Base-by-base conservation (phyloP, 2,329 filamentous ascomycete species). In the Epichloe aotearoae region DNA sequence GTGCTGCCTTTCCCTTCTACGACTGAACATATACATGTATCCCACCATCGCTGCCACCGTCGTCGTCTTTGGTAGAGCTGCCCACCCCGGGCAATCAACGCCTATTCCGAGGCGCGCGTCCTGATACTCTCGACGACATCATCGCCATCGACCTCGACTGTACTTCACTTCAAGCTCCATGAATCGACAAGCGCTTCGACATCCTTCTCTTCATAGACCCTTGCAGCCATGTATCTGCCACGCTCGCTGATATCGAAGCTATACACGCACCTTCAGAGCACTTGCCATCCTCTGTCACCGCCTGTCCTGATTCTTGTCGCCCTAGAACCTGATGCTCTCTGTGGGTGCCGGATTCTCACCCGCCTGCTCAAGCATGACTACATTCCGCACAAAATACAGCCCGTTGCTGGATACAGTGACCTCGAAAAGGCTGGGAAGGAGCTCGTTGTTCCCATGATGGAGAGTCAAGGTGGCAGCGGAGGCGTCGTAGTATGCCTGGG, bases 361-460 rank as follows among this genome's bases (percentile, higher is more conserved):
- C 79, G 85, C 47, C 77, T 98, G n/a, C 76, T 98, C 54, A 96
- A 95, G 70, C 86, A 91, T 74, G 93, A 98, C 73, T 97, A 95
- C 64, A 95, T 98, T 59, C 87, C 86, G 14, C 91, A 97, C 72
- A 97, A 96, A 69, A 95, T 97, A 62, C 88, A 96, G 62, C 93
- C 93, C 1, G 84, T 98, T 50, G 82, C 88, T 19, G 93, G 93
- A 50, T 97, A 96, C 80, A 83, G 81, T 57, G 93, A 97, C 65
- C 79, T 98, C 45, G 78, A 87, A 62, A 83, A 81, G 58, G 84
- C 84, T 20, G 90, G 90, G 44, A 78, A 80, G 61, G 82, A 90
- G 57, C 75, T 94, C 43, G 85, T 96, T 40, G 76, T 75, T 50
- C 89, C 89, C 11, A 89, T 96, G 87, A 90, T 88, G 74, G 83